Percentiles rank a stretch among this genome's conserved stretches.
Evolutionary conservation across 768 basidiomycete species (phyloP).

Genomic region (Trametes cubensis): DNA sequence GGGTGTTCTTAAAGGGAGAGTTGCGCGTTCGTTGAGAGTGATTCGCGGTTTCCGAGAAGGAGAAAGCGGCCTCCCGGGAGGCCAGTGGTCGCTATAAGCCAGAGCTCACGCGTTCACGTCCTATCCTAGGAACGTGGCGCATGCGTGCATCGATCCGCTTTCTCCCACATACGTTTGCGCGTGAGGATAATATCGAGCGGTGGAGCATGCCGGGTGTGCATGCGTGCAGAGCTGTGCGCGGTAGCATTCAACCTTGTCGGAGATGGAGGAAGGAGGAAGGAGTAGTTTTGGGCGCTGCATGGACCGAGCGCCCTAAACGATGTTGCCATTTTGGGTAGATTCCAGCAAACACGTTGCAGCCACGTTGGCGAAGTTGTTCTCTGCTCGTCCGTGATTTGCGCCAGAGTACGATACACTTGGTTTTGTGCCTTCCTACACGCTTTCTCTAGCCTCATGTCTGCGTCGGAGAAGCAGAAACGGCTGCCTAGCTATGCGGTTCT

Average conservation of each 20-base stretch:
- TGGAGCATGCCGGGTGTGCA: not conserved
- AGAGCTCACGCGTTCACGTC: not conserved
- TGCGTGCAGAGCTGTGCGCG: not conserved
- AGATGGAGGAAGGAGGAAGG: no score
- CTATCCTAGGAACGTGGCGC: not conserved
- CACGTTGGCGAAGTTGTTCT: not conserved
- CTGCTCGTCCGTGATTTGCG: not conserved
- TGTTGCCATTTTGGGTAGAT: no score
- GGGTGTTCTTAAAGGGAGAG: no score
- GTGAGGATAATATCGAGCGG: not conserved
- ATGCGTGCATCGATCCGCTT: not conserved
- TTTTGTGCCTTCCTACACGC: not conserved
- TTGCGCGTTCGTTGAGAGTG: no score
- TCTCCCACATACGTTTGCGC: no score
- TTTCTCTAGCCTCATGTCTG: not conserved
- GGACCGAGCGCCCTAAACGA: no score
- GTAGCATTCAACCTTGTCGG: no score
- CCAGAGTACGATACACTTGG: not conserved
- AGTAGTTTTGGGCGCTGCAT: no score
- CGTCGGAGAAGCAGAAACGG: constrained; percentile 9
- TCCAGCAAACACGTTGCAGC: no score
- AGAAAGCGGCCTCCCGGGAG: not conserved
- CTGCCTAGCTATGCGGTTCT: constrained; percentile 15
- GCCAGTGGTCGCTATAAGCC: not conserved
- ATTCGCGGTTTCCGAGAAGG: no score